phyloP scores from a whole-genome alignment of 495 filamentous ascomycete species.

The Chaetomium tenue region DNA sequence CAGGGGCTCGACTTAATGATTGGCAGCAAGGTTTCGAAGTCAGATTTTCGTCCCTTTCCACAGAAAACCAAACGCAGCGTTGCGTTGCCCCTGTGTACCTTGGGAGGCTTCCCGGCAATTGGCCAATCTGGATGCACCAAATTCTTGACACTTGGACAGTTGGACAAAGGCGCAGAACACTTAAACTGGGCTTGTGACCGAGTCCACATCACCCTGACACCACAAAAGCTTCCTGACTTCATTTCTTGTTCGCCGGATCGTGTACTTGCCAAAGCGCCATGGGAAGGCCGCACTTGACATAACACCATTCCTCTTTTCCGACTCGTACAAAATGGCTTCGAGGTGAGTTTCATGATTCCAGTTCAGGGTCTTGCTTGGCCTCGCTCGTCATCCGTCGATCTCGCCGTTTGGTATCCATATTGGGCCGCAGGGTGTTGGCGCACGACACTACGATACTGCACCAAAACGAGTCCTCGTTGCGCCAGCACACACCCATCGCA shows the following conservation, averaged over 20 bases:
- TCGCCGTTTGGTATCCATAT: neutral
- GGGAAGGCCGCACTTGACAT: neutral
- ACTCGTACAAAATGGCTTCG: slow-evolving; percentile 27
- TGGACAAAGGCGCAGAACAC: slow-evolving; percentile 17
- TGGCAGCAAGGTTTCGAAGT: neutral
- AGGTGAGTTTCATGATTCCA: slow-evolving; percentile 23
- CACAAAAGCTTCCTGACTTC: neutral
- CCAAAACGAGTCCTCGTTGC: neutral
- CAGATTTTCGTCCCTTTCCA: slow-evolving; percentile 10
- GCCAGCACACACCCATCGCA: neutral
- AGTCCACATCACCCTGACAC: slow-evolving; percentile 1
- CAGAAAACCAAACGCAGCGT: slow-evolving; percentile 9
- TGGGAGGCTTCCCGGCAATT: slow-evolving; percentile 19
- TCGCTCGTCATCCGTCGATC: neutral
- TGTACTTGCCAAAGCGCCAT: slow-evolving; percentile 5
- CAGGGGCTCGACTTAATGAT: slow-evolving; percentile 11
- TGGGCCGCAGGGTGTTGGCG: neutral
- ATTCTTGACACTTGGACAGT: slow-evolving; percentile 26
- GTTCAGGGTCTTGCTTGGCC: neutral
- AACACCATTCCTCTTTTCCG: neutral
- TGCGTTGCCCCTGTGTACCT: slow-evolving; percentile 5
- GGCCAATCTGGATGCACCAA: slow-evolving; percentile 28
- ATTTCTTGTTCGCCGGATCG: neutral
- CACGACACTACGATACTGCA: no score
- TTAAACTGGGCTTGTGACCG: slow-evolving; percentile 10